Evolutionary conservation across 1,139 yeast species (phyloP).

Genomic region (Casaregolazyma lundiana): DNA sequence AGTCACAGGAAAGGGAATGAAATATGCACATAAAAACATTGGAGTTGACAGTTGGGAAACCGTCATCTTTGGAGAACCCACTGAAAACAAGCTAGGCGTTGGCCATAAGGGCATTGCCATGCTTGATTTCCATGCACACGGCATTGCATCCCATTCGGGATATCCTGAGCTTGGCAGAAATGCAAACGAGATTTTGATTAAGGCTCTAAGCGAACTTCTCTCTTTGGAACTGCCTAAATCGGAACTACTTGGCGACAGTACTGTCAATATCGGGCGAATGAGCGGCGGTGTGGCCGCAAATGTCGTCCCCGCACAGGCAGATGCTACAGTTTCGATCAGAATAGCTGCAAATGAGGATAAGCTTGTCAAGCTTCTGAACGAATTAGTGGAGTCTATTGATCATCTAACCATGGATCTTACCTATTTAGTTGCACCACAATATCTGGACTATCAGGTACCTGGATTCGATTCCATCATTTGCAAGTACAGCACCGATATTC

Average conservation of each 20-base stretch:
- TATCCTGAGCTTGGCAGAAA: constrained; percentile 66
- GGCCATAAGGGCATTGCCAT: constrained; percentile 61
- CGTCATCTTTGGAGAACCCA: constrained; percentile 72
- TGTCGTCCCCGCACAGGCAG: constrained; percentile 58
- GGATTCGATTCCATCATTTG: constrained; percentile 57
- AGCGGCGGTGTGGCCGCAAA: constrained; percentile 59
- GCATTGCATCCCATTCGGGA: constrained; percentile 64
- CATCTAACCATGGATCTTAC: constrained; percentile 28
- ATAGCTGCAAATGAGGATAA: constrained; percentile 46
- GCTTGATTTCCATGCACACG: constrained; percentile 44
- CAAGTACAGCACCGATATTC: constrained; percentile 64
- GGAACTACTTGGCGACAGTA: constrained; percentile 55
- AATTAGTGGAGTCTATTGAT: constrained; percentile 32
- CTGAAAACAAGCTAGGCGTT: constrained; percentile 61
- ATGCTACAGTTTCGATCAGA: constrained; percentile 48
- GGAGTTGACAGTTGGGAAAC: constrained; percentile 49
- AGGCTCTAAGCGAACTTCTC: constrained; percentile 43
- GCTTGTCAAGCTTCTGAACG: constrained; percentile 37
- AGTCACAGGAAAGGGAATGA: constrained; percentile 59
- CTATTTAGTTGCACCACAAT: constrained; percentile 39
- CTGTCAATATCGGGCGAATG: constrained; percentile 55
- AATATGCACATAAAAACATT: constrained; percentile 37
- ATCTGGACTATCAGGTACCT: constrained; percentile 54
- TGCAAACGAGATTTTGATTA: constrained; percentile 55
- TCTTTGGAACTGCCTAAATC: constrained; percentile 44